Percentiles rank a stretch among this genome's conserved stretches.
These are phyloP conservation scores for Fragaria iinumae DNA, from an alignment of 306 rosid species.

Conservation along the genomic window DNA sequence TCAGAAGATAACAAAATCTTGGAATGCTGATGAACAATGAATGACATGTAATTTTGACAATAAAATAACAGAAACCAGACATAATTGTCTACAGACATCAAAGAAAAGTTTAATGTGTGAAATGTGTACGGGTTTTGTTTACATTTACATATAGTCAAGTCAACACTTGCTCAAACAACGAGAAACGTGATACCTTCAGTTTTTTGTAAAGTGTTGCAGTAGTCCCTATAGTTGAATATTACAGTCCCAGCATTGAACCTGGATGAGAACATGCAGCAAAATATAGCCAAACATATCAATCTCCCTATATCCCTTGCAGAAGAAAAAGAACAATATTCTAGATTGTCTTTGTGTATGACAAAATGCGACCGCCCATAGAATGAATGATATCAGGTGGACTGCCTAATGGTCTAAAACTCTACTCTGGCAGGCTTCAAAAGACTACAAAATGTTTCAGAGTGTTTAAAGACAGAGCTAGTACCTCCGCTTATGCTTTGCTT, in stretches of 20 bases:
- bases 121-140: background rate
- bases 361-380: background rate
- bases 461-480: constrained; percentile 17
- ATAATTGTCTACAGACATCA: background rate
- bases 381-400: background rate
- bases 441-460: too few relatives aligned
- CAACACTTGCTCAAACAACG: background rate
- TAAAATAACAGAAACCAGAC: background rate
- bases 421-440: background rate
- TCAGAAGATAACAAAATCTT: background rate
- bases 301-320: constrained; percentile 6
- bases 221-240: constrained; percentile 88
- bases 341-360: background rate
- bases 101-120: background rate
- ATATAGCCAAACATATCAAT: constrained; percentile 15
- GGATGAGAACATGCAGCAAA: constrained; percentile 15
- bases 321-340: background rate
- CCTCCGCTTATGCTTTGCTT: constrained; percentile 69
- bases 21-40: background rate
- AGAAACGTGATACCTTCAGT: constrained; percentile 73
- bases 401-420: background rate
- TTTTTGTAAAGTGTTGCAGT: constrained; percentile 61
- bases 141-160: background rate
- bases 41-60: background rate
- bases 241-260: constrained; percentile 80